Conservation (phyloP, 1,284 basidiomycete genomes). For the Sanghuangporus baumii region DNA sequence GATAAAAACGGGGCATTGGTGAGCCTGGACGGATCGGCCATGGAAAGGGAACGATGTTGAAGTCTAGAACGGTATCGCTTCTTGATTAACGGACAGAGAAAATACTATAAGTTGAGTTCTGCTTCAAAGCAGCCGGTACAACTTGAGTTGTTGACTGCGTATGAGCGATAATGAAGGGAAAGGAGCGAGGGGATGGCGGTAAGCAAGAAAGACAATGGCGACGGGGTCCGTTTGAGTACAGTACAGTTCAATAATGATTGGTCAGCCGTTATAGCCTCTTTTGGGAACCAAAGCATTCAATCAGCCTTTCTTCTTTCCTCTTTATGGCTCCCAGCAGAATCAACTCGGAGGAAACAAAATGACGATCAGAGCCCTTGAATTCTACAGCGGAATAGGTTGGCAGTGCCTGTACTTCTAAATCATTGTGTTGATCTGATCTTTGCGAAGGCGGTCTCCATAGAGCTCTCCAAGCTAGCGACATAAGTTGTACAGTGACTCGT, state of each 20-base stretch:
- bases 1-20: neutral
- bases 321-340: neutral
- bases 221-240: neutral
- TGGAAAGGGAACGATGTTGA: neutral
- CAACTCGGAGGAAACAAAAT: neutral
- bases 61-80: slow-evolving; percentile 1
- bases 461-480: slow-evolving; percentile 49
- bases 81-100: neutral
- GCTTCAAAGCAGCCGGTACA: neutral
- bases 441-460: slow-evolving; percentile 60
- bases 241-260: neutral
- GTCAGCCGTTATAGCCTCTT: neutral
- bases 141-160: neutral
- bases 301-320: neutral
- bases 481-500: slow-evolving; percentile 41
- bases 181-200: neutral
- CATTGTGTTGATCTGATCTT: slow-evolving; percentile 4
- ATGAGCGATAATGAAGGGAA: neutral
- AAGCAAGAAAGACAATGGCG: neutral
- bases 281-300: neutral
- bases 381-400: slow-evolving; percentile 70
- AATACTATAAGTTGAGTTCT: neutral
- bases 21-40: slow-evolving; percentile 3
- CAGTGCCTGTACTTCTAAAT: neutral
- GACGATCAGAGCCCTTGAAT: slow-evolving; percentile 53